phyloP scores from a whole-genome alignment of 441 rosid species.

The Kokia cookei region DNA sequence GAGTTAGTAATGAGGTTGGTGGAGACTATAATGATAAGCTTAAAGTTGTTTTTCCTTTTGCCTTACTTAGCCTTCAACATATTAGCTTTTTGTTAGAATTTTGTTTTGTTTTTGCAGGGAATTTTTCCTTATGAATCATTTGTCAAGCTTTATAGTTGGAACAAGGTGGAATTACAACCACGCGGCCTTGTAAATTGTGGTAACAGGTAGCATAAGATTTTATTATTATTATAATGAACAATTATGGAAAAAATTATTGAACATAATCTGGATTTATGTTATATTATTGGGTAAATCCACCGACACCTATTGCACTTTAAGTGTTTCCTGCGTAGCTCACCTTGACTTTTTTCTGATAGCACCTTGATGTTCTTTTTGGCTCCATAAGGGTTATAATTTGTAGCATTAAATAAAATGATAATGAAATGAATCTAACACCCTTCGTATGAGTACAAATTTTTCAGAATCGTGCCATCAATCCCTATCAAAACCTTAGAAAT shows the following conservation, averaged over 20 bases:
- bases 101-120: slow-evolving; percentile 45
- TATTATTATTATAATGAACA: neutral
- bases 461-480: neutral
- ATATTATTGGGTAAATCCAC: neutral
- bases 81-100: slow-evolving; percentile 2
- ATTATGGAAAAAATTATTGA: neutral
- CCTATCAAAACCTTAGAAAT: neutral
- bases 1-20: slow-evolving; percentile 30
- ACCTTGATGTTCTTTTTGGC: too few species aligned
- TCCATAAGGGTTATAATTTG: too few species aligned
- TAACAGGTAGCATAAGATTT: slow-evolving; percentile 51
- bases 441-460: neutral
- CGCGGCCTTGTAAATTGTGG: slow-evolving; percentile 88
- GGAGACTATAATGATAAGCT: slow-evolving; percentile 55
- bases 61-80: neutral
- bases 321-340: neutral
- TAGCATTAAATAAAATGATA: neutral
- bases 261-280: neutral
- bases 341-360: neutral
- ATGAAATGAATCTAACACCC: neutral
- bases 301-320: neutral
- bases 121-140: slow-evolving; percentile 71
- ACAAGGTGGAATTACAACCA: slow-evolving; percentile 68
- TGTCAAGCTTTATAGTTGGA: slow-evolving; percentile 61
- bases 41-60: slow-evolving; percentile 1